These are phyloP conservation scores for Citrullus amarus DNA, from an alignment of 306 rosid genomes.

Conservation along the genomic window DNA sequence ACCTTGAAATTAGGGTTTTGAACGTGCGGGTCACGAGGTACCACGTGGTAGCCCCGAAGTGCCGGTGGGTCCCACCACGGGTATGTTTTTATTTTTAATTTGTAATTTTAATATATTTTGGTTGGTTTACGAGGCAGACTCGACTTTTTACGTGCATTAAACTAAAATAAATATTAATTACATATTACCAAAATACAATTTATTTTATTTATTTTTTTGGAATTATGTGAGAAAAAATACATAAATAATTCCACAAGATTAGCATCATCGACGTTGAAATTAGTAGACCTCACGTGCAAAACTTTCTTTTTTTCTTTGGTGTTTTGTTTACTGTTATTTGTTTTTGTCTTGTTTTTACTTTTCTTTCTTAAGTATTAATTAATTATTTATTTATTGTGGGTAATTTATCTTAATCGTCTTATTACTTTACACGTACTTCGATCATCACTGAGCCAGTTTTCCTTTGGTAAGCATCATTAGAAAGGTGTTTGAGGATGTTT, in stretches of 20 bases:
- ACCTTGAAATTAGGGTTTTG: slow-evolving; percentile 21
- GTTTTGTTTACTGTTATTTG: background rate
- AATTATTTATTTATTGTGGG: background rate
- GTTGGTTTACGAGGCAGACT: slow-evolving; percentile 14
- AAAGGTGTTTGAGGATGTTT: background rate
- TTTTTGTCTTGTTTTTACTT: background rate
- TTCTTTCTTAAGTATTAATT: background rate
- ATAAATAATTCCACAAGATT: background rate
- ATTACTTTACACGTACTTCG: background rate
- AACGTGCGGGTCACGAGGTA: slow-evolving; percentile 30
- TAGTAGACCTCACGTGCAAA: slow-evolving; percentile 27
- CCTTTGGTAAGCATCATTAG: background rate
- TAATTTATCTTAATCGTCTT: background rate
- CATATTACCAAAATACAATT: background rate
- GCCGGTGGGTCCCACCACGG: slow-evolving; percentile 10
- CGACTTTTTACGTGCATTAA: slow-evolving; percentile 21
- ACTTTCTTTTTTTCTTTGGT: background rate
- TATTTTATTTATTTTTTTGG: slow-evolving; percentile 1
- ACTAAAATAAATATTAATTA: background rate
- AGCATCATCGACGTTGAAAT: slow-evolving; percentile 13
- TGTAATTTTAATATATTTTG: background rate
- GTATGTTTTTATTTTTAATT: background rate
- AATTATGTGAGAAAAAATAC: slow-evolving; percentile 6
- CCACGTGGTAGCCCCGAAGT: slow-evolving; percentile 17
- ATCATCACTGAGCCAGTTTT: background rate